These are phyloP conservation scores for Neospora caninum DNA, from an alignment of 169 alveolate species.

Conservation along the genomic window DNA sequence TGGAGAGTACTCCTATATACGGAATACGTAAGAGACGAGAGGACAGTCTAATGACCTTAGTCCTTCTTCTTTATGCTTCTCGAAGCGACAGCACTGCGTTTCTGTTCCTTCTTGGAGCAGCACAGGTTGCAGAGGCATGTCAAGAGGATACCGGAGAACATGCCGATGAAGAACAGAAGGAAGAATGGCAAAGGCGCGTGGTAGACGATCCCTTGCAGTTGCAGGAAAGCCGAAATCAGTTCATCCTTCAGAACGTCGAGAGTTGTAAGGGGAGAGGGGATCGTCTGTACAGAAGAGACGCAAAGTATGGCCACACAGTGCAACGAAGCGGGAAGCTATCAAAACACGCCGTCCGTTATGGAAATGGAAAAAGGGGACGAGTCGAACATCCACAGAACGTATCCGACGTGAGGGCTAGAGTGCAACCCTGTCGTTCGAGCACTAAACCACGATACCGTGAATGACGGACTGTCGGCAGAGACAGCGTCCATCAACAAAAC, in stretches of 20 bases:
- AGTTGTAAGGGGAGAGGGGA: slow-evolving; percentile 59
- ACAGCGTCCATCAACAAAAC: no score
- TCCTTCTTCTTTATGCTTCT: slow-evolving; percentile 39
- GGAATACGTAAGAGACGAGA: background rate
- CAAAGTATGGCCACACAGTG: background rate
- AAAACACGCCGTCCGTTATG: background rate
- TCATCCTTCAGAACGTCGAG: slow-evolving; percentile 60
- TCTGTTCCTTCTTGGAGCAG: slow-evolving; percentile 31
- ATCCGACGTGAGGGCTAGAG: no score
- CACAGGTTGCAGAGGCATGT: slow-evolving; percentile 40
- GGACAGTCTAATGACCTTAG: background rate
- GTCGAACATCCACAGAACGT: no score
- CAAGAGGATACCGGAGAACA: slow-evolving; percentile 48
- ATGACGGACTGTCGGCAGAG: no score
- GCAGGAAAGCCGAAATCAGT: slow-evolving; percentile 51
- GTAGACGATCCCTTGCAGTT: slow-evolving; percentile 57
- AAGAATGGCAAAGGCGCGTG: slow-evolving; percentile 60
- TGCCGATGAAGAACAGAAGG: slow-evolving; percentile 49
- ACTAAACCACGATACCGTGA: no score
- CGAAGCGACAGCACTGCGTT: slow-evolving; percentile 38
- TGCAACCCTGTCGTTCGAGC: no score
- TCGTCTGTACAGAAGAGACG: slow-evolving; percentile 39
- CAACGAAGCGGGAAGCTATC: background rate
- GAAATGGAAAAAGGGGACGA: background rate
- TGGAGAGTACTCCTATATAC: background rate